Base-by-base conservation (phyloP, 2,329 filamentous ascomycete species). In the Diaporthe sp. region DNA sequence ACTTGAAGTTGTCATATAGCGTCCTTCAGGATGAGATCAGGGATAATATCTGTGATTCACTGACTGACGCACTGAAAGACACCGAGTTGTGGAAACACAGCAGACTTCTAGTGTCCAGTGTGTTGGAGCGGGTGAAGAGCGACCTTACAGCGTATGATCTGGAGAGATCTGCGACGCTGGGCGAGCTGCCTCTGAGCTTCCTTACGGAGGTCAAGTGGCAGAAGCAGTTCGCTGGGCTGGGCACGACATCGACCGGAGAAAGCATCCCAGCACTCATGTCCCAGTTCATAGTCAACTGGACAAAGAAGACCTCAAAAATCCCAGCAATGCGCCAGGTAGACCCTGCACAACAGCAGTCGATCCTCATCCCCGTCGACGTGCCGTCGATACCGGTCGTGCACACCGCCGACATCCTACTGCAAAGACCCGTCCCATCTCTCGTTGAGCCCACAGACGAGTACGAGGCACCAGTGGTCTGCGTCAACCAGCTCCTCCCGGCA, bases 281-380 rank as follows among this genome's bases (percentile, higher is more conserved):
- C 0, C 60, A 72, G 3, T 86, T 86, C 71, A 77, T 89, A 15
- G 77, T 73, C n/a, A 76, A 76, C 13, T 88, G 86, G 86, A 82
- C 86, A 51, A 78, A 76, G 7, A 73, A 80, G 39, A 80, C 87
- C 68, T 81, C 83, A 1, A 80, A 74, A 4, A 76, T 88, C 1
- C 28, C 60, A 2, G 80, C 84, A 53, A 86, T 55, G 81, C 83
- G 37, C 68, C 79, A 82, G 80, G 49, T 77, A 78, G 20, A 80
- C 15, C 51, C 74, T 7, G 72, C 84, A 31, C 86, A 89, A 28
- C 87, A 83, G 77, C 89, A 89, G 28, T 92, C 92, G 17, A 96
- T 99, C 79, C 87, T 94, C 42, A 97, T 99, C 72, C 94, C 96
- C 0, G 96, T 99, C 20, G 95, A 98, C 75, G 92, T 99, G 1